Percentiles rank a stretch among this genome's conserved stretches.
Evolutionary conservation across 768 basidiomycete genomes (phyloP).

Genomic region (Macrocybe gigantea): DNA sequence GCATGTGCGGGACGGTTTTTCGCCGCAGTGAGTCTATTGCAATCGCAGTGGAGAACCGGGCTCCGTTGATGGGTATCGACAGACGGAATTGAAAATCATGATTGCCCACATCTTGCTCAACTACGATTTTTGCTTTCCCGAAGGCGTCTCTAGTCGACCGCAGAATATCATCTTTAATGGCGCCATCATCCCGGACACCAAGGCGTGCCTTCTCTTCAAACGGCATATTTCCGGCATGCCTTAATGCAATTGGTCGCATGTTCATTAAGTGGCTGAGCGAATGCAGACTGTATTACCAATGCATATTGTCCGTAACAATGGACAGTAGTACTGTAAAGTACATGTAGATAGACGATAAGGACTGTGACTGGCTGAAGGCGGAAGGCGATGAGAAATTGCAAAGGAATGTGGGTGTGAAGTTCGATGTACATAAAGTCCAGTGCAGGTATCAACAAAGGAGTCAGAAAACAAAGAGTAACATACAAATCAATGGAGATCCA

Average conservation of each 20-base stretch:
- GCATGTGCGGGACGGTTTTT: slow-evolving; percentile 32
- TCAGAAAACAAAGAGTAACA: slow-evolving; percentile 1
- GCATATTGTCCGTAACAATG: slow-evolving; percentile 4
- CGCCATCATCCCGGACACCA: slow-evolving; percentile 25
- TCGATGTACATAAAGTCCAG: not conserved
- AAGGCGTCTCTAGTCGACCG: slow-evolving; percentile 18
- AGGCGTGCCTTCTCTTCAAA: slow-evolving; percentile 24
- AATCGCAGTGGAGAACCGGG: not conserved
- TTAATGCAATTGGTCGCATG: not conserved
- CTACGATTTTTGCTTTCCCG: slow-evolving; percentile 24
- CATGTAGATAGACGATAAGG: slow-evolving; percentile 7
- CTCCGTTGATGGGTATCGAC: not conserved
- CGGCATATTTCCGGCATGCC: slow-evolving; percentile 7
- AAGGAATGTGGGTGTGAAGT: slow-evolving; percentile 2
- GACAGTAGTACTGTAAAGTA: slow-evolving; percentile 8
- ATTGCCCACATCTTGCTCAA: slow-evolving; percentile 27
- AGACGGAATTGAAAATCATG: slow-evolving; percentile 34
- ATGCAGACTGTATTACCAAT: not conserved
- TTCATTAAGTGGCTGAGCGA: not conserved
- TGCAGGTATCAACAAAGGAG: not conserved
- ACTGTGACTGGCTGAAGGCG: slow-evolving; percentile 1
- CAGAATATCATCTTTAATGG: slow-evolving; percentile 26
- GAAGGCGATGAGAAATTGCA: slow-evolving; percentile 1
- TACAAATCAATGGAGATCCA: not conserved
- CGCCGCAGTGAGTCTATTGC: slow-evolving; percentile 21